Percentiles rank a stretch among this genome's conserved stretches.
Conservation (phyloP, 2,329 filamentous ascomycete genomes). For the Pestalotiopsis sp. region DNA sequence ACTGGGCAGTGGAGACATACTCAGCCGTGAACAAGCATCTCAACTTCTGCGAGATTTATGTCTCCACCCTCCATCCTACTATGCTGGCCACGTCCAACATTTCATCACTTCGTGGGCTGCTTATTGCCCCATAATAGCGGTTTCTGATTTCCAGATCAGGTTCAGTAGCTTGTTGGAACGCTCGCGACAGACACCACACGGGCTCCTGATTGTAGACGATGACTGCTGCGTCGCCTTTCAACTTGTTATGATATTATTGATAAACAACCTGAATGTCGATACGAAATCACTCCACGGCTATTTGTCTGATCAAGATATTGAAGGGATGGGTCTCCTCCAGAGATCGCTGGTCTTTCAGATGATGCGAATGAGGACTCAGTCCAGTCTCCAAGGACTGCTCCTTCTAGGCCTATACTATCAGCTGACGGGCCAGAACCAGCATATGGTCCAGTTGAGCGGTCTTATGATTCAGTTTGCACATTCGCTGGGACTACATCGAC, state of each 20-base stretch:
- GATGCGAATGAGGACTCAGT: background rate
- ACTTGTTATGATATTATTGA: background rate
- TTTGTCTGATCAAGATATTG: background rate
- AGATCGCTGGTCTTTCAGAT: background rate
- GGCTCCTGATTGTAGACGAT: background rate
- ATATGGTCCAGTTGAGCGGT: background rate
- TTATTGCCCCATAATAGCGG: constrained; percentile 4
- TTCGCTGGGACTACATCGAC: constrained; percentile 7
- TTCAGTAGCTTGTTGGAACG: background rate
- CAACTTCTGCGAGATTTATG: background rate
- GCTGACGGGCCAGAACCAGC: constrained; percentile 1
- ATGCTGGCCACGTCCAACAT: background rate
- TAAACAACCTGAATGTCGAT: background rate
- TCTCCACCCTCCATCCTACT: background rate
- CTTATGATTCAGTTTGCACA: background rate
- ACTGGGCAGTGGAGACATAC: background rate
- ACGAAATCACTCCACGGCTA: background rate
- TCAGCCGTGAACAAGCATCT: background rate
- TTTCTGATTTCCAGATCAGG: background rate
- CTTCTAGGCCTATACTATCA: constrained; percentile 4
- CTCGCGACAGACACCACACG: background rate
- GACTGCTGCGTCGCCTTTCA: background rate
- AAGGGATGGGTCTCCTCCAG: background rate
- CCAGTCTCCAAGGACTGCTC: background rate
- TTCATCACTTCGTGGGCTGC: background rate